These are phyloP conservation scores for Aspergillus ochraceoroseus DNA, from an alignment of 2,329 filamentous ascomycete species.

Conservation along the genomic window DNA sequence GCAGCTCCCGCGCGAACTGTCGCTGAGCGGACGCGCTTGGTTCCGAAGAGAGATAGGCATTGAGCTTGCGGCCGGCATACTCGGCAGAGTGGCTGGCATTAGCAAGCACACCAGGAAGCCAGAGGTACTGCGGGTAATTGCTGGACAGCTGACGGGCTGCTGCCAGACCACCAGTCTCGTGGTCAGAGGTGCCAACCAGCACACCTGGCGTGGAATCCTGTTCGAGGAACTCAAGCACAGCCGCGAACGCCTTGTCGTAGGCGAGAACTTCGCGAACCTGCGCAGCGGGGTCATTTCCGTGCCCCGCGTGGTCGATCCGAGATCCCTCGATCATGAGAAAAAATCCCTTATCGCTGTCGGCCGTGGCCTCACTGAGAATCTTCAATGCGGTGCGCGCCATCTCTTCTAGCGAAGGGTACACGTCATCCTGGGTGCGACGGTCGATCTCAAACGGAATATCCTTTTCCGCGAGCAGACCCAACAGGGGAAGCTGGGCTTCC, in stretches of 20 bases:
- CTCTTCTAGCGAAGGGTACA: conserved; percentile 84
- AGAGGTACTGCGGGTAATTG: conserved; percentile 64
- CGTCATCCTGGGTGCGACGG: conserved; percentile 67
- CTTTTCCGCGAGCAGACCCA: conserved; percentile 75
- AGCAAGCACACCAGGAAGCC: conserved; percentile 77
- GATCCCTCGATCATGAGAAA: conserved; percentile 99
- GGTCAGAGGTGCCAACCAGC: conserved; percentile 86
- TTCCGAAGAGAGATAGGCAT: conserved; percentile 51
- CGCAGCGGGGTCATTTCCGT: conserved; percentile 75
- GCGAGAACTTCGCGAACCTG: conserved; percentile 91
- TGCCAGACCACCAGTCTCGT: conserved; percentile 88
- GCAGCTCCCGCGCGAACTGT: conserved; percentile 64
- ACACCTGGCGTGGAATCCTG: conserved; percentile 66
- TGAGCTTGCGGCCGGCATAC: conserved; percentile 61
- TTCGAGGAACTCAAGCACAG: conserved; percentile 79
- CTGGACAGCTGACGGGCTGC: conserved; percentile 66
- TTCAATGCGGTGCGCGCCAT: conserved; percentile 81
- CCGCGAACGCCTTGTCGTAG: conserved; percentile 80
- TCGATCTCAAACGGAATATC: conserved; percentile 95
- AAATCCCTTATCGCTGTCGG: conserved; percentile 82
- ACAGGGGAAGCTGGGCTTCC: conserved; percentile 67
- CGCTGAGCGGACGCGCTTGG: conserved; percentile 47
- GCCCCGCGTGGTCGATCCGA: conserved; percentile 90
- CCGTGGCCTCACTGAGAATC: conserved; percentile 73
- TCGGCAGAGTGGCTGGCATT: conserved; percentile 73